A percentile compares a stretch with the other conserved stretches of the same genome.
Conservation (phyloP, 176 grass and related monocot species). For the Aegilops speltoides region DNA sequence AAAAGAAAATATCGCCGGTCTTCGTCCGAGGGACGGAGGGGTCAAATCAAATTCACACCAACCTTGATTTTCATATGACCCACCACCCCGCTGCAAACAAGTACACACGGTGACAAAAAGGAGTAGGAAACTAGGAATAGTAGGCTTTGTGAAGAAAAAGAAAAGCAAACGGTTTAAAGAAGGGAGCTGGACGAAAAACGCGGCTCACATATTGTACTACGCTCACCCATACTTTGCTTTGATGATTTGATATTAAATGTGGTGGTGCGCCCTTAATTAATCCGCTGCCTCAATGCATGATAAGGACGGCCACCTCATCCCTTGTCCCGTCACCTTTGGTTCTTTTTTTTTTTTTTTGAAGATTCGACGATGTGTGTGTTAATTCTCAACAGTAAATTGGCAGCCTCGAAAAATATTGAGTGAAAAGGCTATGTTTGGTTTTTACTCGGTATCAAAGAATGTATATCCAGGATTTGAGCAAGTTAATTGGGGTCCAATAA, state of each 20-base stretch:
- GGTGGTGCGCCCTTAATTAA: background rate
- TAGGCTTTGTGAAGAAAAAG: slow-evolving; percentile 24
- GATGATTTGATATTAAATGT: slow-evolving; percentile 7
- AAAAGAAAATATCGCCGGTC: background rate
- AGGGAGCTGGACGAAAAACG: slow-evolving; percentile 9
- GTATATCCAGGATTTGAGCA: no score
- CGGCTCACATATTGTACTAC: slow-evolving; percentile 19
- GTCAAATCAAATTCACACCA: slow-evolving; percentile 21
- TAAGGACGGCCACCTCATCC: slow-evolving; percentile 8
- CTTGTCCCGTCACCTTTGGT: background rate
- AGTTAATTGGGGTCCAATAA: no score
- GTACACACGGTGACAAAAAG: slow-evolving; percentile 12
- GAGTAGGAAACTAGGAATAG: slow-evolving; percentile 11
- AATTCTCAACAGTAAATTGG: background rate
- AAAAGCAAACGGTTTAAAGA: background rate
- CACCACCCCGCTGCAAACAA: slow-evolving; percentile 9
- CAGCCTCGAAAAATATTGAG: background rate
- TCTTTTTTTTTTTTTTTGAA: background rate
- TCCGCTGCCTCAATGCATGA: background rate
- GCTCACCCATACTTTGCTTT: background rate
- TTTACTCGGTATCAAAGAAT: background rate
- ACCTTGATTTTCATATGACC: background rate
- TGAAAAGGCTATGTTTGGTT: background rate
- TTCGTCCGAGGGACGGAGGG: background rate
- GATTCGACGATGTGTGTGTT: background rate